phyloP scores from a whole-genome alignment of 306 rosid genomes.

The Delonix regia region DNA sequence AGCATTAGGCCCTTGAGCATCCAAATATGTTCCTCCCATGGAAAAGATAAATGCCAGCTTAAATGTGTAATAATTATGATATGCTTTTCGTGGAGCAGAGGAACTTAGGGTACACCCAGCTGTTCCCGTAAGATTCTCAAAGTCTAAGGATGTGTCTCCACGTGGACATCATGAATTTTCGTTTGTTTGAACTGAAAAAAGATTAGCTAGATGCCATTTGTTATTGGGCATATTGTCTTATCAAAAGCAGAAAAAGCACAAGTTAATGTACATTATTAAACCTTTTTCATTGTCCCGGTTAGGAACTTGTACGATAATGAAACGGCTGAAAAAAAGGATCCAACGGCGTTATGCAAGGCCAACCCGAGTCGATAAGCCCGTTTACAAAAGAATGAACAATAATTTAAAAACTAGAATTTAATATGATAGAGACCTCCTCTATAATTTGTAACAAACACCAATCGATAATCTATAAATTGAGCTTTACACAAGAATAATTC shows the following conservation, averaged over 20 bases:
- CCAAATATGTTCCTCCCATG: slow-evolving; percentile 41
- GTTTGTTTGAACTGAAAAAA: background rate
- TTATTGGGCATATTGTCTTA: slow-evolving; percentile 17
- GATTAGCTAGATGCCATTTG: slow-evolving; percentile 31
- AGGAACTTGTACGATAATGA: slow-evolving; percentile 11
- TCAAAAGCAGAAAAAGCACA: slow-evolving; percentile 23
- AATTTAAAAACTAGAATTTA: background rate
- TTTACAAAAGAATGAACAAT: background rate
- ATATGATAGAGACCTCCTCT: background rate
- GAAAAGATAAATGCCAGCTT: slow-evolving; percentile 35
- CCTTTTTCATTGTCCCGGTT: background rate
- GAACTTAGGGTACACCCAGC: slow-evolving; percentile 30
- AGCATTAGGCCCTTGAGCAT: slow-evolving; percentile 58
- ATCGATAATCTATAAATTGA: too few species aligned
- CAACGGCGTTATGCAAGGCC: slow-evolving; percentile 22
- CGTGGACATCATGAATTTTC: background rate
- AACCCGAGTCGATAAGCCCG: slow-evolving; percentile 27
- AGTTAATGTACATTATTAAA: background rate
- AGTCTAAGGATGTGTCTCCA: slow-evolving; percentile 33
- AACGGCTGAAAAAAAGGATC: slow-evolving; percentile 32
- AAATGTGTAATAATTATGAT: slow-evolving; percentile 45
- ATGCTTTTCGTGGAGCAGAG: slow-evolving; percentile 31
- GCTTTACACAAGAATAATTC: too few species aligned
- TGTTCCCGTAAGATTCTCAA: slow-evolving; percentile 35
- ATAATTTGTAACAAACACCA: background rate